Conservation (phyloP, 2,329 filamentous ascomycete genomes). For the Dactylellina leptospora region DNA sequence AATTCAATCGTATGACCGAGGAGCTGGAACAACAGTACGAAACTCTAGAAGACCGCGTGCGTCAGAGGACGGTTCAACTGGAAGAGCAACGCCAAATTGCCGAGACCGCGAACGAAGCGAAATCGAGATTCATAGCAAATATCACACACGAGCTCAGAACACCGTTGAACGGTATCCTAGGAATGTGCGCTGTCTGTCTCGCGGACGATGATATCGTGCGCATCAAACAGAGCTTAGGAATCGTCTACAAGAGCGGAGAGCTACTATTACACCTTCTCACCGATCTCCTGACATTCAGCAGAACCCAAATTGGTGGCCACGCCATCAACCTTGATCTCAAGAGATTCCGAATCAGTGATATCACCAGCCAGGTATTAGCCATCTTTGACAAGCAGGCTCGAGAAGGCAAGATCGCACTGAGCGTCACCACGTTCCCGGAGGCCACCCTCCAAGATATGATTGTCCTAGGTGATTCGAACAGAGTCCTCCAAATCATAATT, state of each 20-base stretch:
- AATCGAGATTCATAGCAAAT: slow-evolving; percentile 98
- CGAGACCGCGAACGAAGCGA: slow-evolving; percentile 89
- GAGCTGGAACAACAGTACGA: slow-evolving; percentile 87
- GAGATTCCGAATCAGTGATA: slow-evolving; percentile 82
- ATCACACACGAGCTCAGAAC: slow-evolving; percentile 90
- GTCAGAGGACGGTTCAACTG: slow-evolving; percentile 80
- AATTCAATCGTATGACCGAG: slow-evolving; percentile 94
- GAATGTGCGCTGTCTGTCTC: slow-evolving; percentile 93
- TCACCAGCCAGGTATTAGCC: slow-evolving; percentile 80
- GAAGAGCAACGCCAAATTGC: slow-evolving; percentile 71
- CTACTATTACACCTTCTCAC: slow-evolving; percentile 84
- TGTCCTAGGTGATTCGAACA: slow-evolving; percentile 89
- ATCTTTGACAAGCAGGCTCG: slow-evolving; percentile 91
- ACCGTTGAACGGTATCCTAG: slow-evolving; percentile 91
- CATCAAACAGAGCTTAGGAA: slow-evolving; percentile 83
- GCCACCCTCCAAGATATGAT: slow-evolving; percentile 77
- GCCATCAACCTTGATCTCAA: slow-evolving; percentile 77
- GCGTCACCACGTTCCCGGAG: slow-evolving; percentile 69
- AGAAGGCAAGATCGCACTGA: slow-evolving; percentile 78
- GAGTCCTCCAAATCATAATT: slow-evolving; percentile 89
- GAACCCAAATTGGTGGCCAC: slow-evolving; percentile 84
- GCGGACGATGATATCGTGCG: slow-evolving; percentile 82
- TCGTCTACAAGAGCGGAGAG: slow-evolving; percentile 88
- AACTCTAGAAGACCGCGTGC: slow-evolving; percentile 82
- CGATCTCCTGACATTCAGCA: slow-evolving; percentile 89